Evolutionary conservation across 1,139 yeast genomes (phyloP), one percentile per base, ranked within the genome.

Genomic region (Candida sp.): DNA sequence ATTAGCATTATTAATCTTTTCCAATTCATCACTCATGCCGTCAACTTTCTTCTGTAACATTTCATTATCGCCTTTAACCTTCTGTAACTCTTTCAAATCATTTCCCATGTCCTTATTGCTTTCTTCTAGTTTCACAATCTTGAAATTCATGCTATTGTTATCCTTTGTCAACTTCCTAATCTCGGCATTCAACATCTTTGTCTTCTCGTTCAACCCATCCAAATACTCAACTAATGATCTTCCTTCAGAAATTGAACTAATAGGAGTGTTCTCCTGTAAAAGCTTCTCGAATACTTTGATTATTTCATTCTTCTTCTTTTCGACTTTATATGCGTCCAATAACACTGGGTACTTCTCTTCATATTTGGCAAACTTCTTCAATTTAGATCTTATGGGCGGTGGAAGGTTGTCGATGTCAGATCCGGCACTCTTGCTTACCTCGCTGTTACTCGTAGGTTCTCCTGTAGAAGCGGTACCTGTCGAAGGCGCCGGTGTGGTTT

Each of bases 261-360:
- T 80, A 0, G 98, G 98, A 0, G 98, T 93, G 59, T 84, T 71
- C 58, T 94, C 98, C 49, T 81, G 80, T 54, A 94, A 71, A 9
- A 89, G 81, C 53, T 76, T 84, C 63, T 92, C 97, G 61, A 93
- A 88, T 1, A 77, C 64, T 7, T 66, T 72, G n/a, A 92, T 80
- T 49, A 87, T 75, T 47, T 83, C 87, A 1, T 81, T 73, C 59
- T 87, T 88, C 44, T 80, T 75, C 71, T 90, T 91, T 65, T 92
- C 98, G 1, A 80, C 73, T 63, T 91, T 89, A 70, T 89, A 93
- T 0, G 98, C 98, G 46, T 88, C 88, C 46, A 91, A 77, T 12
- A 93, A 73, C 23, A 85, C 70, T 0, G 98, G 98, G 65, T 92
- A 93, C 63, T 90, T 90, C 51, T 88, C 89, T 67, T 94, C 98